Evolutionary conservation across 208 protist genomes (phyloP).

Genomic region (Leishmania braziliensis): DNA sequence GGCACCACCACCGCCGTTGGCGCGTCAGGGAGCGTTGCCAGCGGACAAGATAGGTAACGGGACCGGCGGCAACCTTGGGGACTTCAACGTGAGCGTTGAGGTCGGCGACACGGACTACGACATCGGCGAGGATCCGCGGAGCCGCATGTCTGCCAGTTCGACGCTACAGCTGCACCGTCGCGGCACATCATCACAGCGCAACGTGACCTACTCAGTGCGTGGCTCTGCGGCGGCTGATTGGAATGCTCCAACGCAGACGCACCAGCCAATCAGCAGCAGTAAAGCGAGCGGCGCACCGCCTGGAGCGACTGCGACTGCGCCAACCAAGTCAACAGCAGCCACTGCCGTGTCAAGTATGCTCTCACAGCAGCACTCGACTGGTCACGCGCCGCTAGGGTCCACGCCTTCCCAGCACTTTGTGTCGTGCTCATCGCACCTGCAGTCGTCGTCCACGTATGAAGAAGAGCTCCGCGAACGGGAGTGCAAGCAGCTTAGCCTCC

Average conservation of each 20-base stretch:
- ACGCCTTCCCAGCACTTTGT: neutral
- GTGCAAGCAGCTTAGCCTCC: slow-evolving; percentile 52
- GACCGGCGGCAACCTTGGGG: neutral
- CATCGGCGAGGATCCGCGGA: slow-evolving; percentile 14
- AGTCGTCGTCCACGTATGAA: slow-evolving; percentile 1
- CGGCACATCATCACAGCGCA: slow-evolving; percentile 4
- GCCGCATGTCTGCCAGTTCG: slow-evolving; percentile 5
- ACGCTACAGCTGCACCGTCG: slow-evolving; percentile 10
- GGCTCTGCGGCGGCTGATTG: neutral
- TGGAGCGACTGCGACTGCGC: neutral
- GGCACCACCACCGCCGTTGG: neutral
- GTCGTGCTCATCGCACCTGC: neutral
- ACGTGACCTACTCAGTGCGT: neutral
- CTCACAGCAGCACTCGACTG: slow-evolving; percentile 20
- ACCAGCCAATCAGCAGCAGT: neutral
- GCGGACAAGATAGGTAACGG: neutral
- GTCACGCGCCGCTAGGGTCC: neutral
- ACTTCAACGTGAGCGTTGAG: slow-evolving; percentile 8
- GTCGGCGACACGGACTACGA: slow-evolving; percentile 4
- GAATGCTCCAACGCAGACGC: neutral
- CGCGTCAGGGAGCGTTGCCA: neutral
- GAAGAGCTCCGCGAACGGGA: slow-evolving; percentile 27
- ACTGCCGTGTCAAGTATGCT: neutral
- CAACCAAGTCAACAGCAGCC: neutral
- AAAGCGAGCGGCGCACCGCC: neutral